Percentiles rank a stretch among this genome's conserved stretches.
Evolutionary conservation across 2,329 filamentous ascomycete genomes (phyloP).

Genomic region (Thelonectria rubi): DNA sequence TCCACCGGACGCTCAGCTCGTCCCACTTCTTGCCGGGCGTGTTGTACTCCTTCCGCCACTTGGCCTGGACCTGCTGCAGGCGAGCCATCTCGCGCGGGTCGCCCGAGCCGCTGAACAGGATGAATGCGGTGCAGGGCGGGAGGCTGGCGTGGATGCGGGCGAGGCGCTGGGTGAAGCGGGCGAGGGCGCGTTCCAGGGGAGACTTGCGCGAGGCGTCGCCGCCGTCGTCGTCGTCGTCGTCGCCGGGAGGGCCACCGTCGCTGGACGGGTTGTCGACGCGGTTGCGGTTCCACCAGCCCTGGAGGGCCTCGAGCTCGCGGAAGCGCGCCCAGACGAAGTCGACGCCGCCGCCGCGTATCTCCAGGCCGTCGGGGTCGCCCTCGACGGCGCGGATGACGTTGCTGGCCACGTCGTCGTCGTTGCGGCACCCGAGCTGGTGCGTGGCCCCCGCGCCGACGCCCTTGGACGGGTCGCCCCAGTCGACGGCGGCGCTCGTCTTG

Average conservation of each 20-base stretch:
- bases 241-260: slow-evolving; percentile 48
- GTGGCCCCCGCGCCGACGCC: slow-evolving; percentile 66
- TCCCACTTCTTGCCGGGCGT: slow-evolving; percentile 72
- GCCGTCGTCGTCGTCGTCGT: slow-evolving; percentile 15
- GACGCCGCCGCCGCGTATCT: slow-evolving; percentile 67
- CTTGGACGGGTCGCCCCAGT: slow-evolving; percentile 83
- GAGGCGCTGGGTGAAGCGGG: slow-evolving; percentile 59
- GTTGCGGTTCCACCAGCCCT: slow-evolving; percentile 74
- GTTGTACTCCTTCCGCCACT: slow-evolving; percentile 72
- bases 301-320: slow-evolving; percentile 70
- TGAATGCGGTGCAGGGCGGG: slow-evolving; percentile 71
- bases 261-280: slow-evolving; percentile 50
- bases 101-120: slow-evolving; percentile 72
- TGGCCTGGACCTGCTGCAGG: slow-evolving; percentile 67
- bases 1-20: slow-evolving; percentile 73
- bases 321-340: slow-evolving; percentile 75
- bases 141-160: slow-evolving; percentile 64
- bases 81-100: slow-evolving; percentile 73
- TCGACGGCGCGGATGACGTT: slow-evolving; percentile 66
- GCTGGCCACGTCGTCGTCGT: slow-evolving; percentile 66
- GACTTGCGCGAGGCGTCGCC: slow-evolving; percentile 29
- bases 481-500: slow-evolving; percentile 79
- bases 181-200: slow-evolving; percentile 57
- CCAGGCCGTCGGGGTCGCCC: slow-evolving; percentile 65
- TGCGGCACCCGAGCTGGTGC: slow-evolving; percentile 64